Percentiles rank a stretch among this genome's conserved stretches.
These are phyloP conservation scores for Trichomonas tenax DNA, from an alignment of 208 protist species.

Conservation along the genomic window DNA sequence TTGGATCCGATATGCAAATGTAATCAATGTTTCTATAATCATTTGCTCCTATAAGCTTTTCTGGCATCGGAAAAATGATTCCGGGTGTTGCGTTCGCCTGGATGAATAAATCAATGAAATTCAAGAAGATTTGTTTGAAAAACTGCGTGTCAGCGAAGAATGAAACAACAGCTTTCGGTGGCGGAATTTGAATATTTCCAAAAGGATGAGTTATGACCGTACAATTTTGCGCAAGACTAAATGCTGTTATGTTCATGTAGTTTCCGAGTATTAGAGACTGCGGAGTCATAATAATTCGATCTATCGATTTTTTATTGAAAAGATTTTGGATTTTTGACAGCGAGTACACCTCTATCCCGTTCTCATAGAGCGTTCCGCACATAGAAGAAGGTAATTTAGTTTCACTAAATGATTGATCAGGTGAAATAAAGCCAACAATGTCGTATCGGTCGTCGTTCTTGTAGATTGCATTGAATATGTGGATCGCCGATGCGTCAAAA, in stretches of 20 bases:
- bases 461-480: not conserved
- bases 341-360: not conserved
- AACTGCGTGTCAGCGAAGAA: slow-evolving; percentile 8
- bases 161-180: not conserved
- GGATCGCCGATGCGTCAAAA: not conserved
- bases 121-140: not conserved
- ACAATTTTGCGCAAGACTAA: not conserved
- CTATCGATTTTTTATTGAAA: not conserved
- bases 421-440: not conserved
- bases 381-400: not conserved
- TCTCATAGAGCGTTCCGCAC: not conserved
- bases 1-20: not conserved
- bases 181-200: not conserved
- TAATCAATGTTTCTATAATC: not conserved
- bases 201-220: not conserved
- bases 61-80: not conserved
- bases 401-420: too few relatives aligned
- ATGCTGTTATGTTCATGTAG: not conserved
- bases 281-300: not conserved
- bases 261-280: not conserved
- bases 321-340: not conserved
- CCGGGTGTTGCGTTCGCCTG: not conserved
- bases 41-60: not conserved
- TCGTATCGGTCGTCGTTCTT: not conserved
- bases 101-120: not conserved